A percentile compares a stretch with the other conserved stretches of the same genome.
Evolutionary conservation across 768 basidiomycete genomes (phyloP).

Genomic region (Clitopilus passeckerianus): DNA sequence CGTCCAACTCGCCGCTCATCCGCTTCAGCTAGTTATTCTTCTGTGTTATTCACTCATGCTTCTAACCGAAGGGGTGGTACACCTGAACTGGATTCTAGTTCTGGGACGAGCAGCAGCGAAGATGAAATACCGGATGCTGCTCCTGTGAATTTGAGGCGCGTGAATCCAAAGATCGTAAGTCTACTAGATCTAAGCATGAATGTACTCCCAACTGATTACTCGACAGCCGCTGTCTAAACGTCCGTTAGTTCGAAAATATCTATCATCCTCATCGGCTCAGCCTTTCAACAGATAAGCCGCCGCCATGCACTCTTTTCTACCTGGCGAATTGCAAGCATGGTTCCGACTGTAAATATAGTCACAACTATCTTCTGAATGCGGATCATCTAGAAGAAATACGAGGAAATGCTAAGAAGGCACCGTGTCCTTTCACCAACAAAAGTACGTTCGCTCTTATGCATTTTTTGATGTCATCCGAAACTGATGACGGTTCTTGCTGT

Average conservation of each 20-base stretch:
- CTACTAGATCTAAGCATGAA: neutral
- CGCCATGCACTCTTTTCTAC: neutral
- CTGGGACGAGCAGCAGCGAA: too few species aligned
- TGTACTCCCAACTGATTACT: neutral
- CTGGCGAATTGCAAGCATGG: neutral
- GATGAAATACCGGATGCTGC: too few species aligned
- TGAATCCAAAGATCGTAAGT: constrained; percentile 36
- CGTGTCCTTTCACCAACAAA: neutral
- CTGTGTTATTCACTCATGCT: too few species aligned
- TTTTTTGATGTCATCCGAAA: constrained; percentile 3
- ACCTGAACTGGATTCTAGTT: too few species aligned
- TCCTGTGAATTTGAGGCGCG: constrained; percentile 11
- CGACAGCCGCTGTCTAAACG: neutral
- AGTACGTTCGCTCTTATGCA: neutral
- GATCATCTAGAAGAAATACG: neutral
- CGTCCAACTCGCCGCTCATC: too few species aligned
- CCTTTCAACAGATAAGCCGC: neutral
- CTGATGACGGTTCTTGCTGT: constrained; percentile 6
- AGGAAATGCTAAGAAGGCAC: neutral
- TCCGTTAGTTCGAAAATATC: neutral
- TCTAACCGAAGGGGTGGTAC: too few species aligned
- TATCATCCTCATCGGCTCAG: neutral
- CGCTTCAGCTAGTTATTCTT: too few species aligned
- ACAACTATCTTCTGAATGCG: neutral
- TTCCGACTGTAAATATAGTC: too few species aligned